Percentiles rank a stretch among this genome's conserved stretches.
Conservation (phyloP, 345 rosid species). For the Luvunga scandens region DNA sequence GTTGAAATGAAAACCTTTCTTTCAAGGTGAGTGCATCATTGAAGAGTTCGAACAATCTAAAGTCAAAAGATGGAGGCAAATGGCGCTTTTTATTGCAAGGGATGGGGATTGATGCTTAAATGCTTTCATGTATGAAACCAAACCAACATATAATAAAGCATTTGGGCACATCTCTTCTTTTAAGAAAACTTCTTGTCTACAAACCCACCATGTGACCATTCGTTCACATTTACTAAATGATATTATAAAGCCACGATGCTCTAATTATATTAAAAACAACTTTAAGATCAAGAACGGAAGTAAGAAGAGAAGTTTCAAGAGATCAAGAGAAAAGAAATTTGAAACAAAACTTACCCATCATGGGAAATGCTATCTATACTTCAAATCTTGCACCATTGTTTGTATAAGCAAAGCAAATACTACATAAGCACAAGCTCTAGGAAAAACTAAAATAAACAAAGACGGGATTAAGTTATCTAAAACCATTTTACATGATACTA, state of each 20-base stretch:
- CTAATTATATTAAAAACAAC: background rate
- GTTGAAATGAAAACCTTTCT: background rate
- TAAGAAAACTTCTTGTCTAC: background rate
- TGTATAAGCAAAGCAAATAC: conserved; percentile 15
- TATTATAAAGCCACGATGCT: background rate
- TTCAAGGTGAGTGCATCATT: background rate
- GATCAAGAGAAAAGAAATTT: too few relatives aligned
- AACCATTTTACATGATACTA: conserved; percentile 66
- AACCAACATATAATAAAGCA: too few relatives aligned
- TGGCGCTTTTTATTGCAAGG: background rate
- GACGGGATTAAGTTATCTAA: conserved; percentile 9
- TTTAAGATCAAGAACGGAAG: background rate
- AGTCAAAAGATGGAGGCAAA: background rate
- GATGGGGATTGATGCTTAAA: conserved; percentile 1
- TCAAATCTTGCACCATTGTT: conserved; percentile 16
- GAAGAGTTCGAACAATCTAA: background rate
- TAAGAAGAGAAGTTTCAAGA: background rate
- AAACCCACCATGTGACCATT: background rate
- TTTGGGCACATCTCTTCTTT: background rate
- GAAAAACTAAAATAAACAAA: background rate
- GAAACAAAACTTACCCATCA: conserved; percentile 20
- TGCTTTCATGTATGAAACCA: background rate
- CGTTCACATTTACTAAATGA: too few relatives aligned
- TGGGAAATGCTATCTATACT: conserved; percentile 9
- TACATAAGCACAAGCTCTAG: background rate